Evolutionary conservation across 1,284 basidiomycete species (phyloP), one percentile per base, ranked within the genome.

Genomic region (Vanrija sp.): DNA sequence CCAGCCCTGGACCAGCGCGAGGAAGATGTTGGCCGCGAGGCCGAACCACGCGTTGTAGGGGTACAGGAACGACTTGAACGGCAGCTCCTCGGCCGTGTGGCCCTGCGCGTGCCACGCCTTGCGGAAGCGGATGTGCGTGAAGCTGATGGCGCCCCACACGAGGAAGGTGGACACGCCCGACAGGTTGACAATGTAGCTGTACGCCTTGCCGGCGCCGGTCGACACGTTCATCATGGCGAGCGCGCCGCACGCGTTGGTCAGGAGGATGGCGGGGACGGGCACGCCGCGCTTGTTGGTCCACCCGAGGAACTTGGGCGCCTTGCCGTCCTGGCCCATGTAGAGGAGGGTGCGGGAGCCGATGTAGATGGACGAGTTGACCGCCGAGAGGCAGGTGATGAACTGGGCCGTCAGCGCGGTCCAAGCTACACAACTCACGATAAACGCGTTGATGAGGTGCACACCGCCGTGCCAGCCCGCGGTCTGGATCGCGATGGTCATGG

Each of bases 401-500:
- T n/a, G n/a, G n/a, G n/a, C n/a, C n/a, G n/a, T n/a, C n/a, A n/a
- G 15, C 35, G n/a, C 35, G n/a, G 7, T 14, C 14, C 7, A 36
- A 14, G 35, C 35, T 10, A 16, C 35, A n/a, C n/a, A n/a, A 95
- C 90, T 41, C 25, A 69, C 54, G 25, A 95, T 80, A 68, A 83
- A 85, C 7, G 91, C 90, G 68, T 81, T 80, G 68, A 81, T 76
- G 56, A 79, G 83, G 48, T 82, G 82, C 3, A 88, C 88, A 2
- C 91, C 76, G 10, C 78, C 80, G 60, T 83, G 83, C 75, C 92
- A 92, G 31, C 87, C 85, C 1, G 88, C 85, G 41, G 78, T 80
- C 64, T 82, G 67, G 60, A 73, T 73, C 42, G 72, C 88, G 61
- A 92, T 88, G 54, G 91, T 88, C 73, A 90, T 91, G 1, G 89